phyloP scores from a whole-genome alignment of 108 stramenopile species.

The Schizochytrium sp. region DNA sequence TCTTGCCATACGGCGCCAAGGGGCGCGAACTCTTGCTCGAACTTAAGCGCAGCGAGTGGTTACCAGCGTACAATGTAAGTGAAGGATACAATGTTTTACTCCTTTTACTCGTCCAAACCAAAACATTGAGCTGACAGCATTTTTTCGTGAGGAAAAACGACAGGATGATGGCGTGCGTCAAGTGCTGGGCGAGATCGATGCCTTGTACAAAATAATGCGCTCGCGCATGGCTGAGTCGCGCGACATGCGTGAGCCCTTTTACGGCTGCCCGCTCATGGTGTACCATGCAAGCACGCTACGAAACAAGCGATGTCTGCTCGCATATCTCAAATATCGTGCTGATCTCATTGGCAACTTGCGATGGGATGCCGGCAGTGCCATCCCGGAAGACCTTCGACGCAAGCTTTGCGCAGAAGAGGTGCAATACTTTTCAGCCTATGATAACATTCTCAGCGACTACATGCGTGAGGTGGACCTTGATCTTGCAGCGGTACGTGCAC shows the following conservation, averaged over 20 bases:
- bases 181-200: conserved; percentile 37
- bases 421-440: conserved; percentile 64
- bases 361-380: conserved; percentile 54
- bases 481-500: conserved; percentile 25
- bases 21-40: conserved; percentile 77
- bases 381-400: conserved; percentile 41
- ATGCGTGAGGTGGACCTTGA: conserved; percentile 43
- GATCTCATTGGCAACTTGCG: conserved; percentile 49
- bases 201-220: not conserved
- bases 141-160: not conserved
- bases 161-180: conserved; percentile 34
- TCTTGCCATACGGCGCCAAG: conserved; percentile 57
- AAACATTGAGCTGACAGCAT: too few species aligned
- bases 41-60: conserved; percentile 70
- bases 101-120: too few species aligned
- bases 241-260: not conserved
- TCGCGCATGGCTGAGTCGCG: not conserved
- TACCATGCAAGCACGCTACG: conserved; percentile 74
- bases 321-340: conserved; percentile 70
- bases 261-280: conserved; percentile 56
- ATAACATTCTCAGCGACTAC: conserved; percentile 48
- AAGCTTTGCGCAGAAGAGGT: conserved; percentile 52
- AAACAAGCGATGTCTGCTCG: conserved; percentile 82
- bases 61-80: conserved; percentile 84
- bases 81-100: not conserved